These are phyloP conservation scores for Vitellaria paradoxa DNA, from an alignment of 179 eudicot genomes.

Conservation along the genomic window DNA sequence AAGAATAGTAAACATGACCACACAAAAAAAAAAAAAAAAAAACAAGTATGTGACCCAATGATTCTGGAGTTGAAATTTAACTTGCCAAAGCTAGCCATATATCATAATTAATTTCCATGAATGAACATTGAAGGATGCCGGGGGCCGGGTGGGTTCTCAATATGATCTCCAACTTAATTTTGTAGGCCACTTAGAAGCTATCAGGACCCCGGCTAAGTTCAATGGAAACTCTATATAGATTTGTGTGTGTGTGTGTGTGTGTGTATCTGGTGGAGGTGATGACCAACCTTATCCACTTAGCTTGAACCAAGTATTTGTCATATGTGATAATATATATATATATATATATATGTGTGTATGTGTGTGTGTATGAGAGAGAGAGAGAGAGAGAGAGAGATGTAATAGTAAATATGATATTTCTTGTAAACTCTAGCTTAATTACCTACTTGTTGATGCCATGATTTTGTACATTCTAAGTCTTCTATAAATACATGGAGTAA, in stretches of 20 bases:
- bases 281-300: no score
- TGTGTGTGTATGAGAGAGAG: no score
- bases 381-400: no score
- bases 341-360: no score
- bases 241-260: not conserved
- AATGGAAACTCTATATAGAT: not conserved
- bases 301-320: no score
- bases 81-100: not conserved
- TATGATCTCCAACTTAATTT: not conserved
- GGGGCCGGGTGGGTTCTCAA: not conserved
- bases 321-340: not conserved
- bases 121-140: not conserved
- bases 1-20: no score
- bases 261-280: no score
- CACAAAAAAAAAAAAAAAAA: no score
- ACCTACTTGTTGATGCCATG: constrained; percentile 6
- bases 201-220: not conserved
- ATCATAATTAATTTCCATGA: not conserved
- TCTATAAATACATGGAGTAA: not conserved
- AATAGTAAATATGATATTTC: no score
- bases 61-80: not conserved
- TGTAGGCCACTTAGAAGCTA: not conserved
- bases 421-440: no score
- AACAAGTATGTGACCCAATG: not conserved
- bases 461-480: not conserved